phyloP scores from a whole-genome alignment of 2,329 filamentous ascomycete species.

The Sarocladium oryzae region DNA sequence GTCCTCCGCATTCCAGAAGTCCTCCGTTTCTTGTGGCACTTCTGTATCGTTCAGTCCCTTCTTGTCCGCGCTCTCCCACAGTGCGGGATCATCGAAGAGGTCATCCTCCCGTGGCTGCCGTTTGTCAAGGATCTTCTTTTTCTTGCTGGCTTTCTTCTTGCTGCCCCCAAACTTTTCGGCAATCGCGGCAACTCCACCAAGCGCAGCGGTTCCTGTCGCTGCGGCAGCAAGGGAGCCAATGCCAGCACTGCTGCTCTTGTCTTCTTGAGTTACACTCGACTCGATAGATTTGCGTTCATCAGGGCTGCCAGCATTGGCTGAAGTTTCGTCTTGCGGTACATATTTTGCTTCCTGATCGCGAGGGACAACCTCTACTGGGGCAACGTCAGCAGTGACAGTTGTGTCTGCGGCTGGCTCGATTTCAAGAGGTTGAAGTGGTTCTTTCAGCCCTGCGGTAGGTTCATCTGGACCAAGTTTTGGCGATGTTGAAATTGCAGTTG shows the following conservation, averaged over 20 bases:
- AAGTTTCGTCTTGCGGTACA: not conserved
- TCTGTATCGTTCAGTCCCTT: slow-evolving; percentile 22
- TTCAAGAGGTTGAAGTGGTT: no score
- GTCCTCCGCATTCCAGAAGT: slow-evolving; percentile 24
- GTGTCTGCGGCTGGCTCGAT: no score
- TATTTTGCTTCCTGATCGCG: not conserved
- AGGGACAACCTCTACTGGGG: no score
- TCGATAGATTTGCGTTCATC: no score
- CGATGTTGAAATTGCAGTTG: no score
- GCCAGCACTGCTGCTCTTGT: not conserved
- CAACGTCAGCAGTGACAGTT: no score
- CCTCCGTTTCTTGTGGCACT: slow-evolving; percentile 14
- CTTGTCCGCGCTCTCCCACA: slow-evolving; percentile 38
- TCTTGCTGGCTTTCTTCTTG: slow-evolving; percentile 30
- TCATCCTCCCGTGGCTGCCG: slow-evolving; percentile 32
- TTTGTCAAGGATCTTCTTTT: slow-evolving; percentile 34
- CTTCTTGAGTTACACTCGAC: no score
- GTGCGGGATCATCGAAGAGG: slow-evolving; percentile 36
- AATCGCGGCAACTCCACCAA: slow-evolving; percentile 22
- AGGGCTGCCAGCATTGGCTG: not conserved
- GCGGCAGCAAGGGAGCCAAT: slow-evolving; percentile 12
- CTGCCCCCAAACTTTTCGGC: slow-evolving; percentile 23
- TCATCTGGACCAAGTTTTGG: no score
- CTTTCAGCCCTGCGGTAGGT: no score
- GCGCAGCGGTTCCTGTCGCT: slow-evolving; percentile 21